These are phyloP conservation scores for Coniosporium tulheliwenetii DNA, from an alignment of 2,329 filamentous ascomycete genomes.

Conservation along the genomic window DNA sequence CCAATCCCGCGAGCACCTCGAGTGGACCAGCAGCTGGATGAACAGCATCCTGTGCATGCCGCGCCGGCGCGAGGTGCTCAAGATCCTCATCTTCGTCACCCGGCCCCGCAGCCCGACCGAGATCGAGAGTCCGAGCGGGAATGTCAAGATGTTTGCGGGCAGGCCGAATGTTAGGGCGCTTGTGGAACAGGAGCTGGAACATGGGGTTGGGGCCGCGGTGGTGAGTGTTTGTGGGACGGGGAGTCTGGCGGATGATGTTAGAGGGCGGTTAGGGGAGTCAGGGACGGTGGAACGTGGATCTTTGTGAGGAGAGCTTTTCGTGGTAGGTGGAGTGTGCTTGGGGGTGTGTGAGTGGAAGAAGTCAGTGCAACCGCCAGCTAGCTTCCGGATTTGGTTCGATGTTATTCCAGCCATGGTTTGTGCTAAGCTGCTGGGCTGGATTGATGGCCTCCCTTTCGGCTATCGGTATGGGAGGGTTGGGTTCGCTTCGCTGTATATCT, in stretches of 20 bases:
- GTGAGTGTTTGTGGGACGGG: slow-evolving; percentile 70
- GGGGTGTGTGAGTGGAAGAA: not conserved
- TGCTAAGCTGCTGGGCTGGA: too few relatives aligned
- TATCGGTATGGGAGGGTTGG: too few relatives aligned
- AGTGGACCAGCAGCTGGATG: slow-evolving; percentile 92
- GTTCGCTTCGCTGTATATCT: too few relatives aligned
- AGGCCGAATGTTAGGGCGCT: slow-evolving; percentile 69
- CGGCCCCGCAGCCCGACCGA: slow-evolving; percentile 71
- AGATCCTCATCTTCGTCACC: slow-evolving; percentile 81
- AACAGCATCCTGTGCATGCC: slow-evolving; percentile 70
- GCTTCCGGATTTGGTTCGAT: too few relatives aligned
- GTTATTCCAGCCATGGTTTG: too few relatives aligned
- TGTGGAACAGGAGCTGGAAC: slow-evolving; percentile 65
- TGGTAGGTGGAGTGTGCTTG: slow-evolving; percentile 26
- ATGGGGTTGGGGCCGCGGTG: slow-evolving; percentile 75
- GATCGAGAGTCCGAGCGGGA: slow-evolving; percentile 58
- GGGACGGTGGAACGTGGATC: slow-evolving; percentile 53
- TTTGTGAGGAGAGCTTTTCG: slow-evolving; percentile 64
- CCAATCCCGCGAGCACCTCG: slow-evolving; percentile 72
- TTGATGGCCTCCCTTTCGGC: too few relatives aligned
- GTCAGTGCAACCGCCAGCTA: too few relatives aligned
- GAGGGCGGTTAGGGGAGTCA: slow-evolving; percentile 50
- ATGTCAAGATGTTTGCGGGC: slow-evolving; percentile 84
- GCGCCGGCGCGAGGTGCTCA: slow-evolving; percentile 64
- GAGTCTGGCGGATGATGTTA: slow-evolving; percentile 58